Evolutionary conservation across 148 eudicot species (phyloP).

Genomic region (Nepenthes mirabilis): DNA sequence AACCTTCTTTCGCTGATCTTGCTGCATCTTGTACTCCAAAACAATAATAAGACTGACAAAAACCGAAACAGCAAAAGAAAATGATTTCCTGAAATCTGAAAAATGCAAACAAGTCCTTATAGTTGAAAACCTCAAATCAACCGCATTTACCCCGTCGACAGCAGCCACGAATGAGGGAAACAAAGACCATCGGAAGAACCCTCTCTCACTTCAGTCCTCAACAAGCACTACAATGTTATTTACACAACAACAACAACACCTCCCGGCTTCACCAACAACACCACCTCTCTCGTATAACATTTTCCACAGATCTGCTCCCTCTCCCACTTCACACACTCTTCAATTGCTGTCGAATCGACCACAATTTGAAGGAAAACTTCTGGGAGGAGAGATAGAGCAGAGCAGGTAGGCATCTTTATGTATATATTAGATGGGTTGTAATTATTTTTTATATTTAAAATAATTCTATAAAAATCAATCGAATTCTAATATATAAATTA

Average conservation of each 20-base stretch:
- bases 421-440: too few relatives aligned
- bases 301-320: background rate
- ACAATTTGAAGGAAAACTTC: too few relatives aligned
- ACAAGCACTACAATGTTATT: conserved; percentile 3
- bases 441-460: too few relatives aligned
- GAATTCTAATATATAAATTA: too few relatives aligned
- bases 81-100: too few relatives aligned
- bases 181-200: conserved; percentile 12
- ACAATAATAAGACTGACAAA: too few relatives aligned
- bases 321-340: too few relatives aligned
- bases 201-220: conserved; percentile 8
- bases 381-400: too few relatives aligned
- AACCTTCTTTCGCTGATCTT: conserved; percentile 65
- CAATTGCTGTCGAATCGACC: too few relatives aligned
- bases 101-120: too few relatives aligned
- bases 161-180: conserved; percentile 17
- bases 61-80: background rate
- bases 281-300: conserved; percentile 9
- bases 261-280: conserved; percentile 17
- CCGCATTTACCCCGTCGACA: conserved; percentile 45
- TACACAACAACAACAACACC: conserved; percentile 1
- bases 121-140: conserved; percentile 12
- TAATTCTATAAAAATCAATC: too few relatives aligned
- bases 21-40: conserved; percentile 34
- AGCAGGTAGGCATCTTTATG: too few relatives aligned